phyloP scores from a whole-genome alignment of 139 green algal genomes.

The Picochlorum sp. region DNA sequence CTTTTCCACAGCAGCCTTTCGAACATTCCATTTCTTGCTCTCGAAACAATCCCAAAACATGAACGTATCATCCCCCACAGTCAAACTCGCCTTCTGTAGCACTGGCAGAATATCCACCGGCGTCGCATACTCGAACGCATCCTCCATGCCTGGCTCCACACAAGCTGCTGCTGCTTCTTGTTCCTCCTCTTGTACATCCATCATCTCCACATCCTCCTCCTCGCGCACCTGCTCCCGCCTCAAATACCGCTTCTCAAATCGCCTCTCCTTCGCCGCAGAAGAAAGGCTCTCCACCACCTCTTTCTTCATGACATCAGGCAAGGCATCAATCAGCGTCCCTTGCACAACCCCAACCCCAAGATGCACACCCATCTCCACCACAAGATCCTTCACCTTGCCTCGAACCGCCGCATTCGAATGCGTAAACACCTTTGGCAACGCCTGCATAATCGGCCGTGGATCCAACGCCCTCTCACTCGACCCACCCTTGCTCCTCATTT shows the following conservation, averaged over 20 bases:
- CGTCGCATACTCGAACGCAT: constrained; percentile 75
- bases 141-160: constrained; percentile 19
- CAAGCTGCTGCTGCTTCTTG: not conserved
- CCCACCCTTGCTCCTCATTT: constrained; percentile 3
- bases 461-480: constrained; percentile 48
- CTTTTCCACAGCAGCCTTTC: constrained; percentile 53
- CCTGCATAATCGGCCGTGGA: constrained; percentile 76
- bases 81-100: constrained; percentile 25
- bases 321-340: constrained; percentile 69
- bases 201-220: constrained; percentile 13
- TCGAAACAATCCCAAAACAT: constrained; percentile 71
- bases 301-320: constrained; percentile 80
- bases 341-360: constrained; percentile 62
- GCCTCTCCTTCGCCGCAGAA: constrained; percentile 12
- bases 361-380: constrained; percentile 73
- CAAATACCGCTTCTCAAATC: too few species aligned
- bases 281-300: constrained; percentile 55
- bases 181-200: constrained; percentile 18
- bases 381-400: constrained; percentile 72
- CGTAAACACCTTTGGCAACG: constrained; percentile 71
- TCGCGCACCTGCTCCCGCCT: not conserved
- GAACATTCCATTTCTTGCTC: constrained; percentile 80
- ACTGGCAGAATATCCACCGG: constrained; percentile 46
- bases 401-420: constrained; percentile 78
- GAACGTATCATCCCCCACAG: constrained; percentile 22